Base-by-base conservation (phyloP, 345 rosid genomes). In the Boechera divaricarpa region DNA sequence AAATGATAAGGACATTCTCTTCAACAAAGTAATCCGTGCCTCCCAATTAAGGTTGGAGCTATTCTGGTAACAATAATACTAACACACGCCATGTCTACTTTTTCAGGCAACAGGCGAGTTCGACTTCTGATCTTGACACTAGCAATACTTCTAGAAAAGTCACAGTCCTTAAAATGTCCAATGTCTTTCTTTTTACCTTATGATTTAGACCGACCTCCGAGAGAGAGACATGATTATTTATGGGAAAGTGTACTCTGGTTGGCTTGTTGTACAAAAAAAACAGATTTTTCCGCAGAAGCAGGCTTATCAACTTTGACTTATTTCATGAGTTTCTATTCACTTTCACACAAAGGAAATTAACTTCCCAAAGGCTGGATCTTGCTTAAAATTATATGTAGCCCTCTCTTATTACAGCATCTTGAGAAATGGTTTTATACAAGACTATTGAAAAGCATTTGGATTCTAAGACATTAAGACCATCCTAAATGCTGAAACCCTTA, bases 21-120 rank as follows among this genome's bases (percentile, higher is more conserved):
- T 95, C 79, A 95, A 44, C 79, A 95, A 92, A 94, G 99, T 94
- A 70, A 47, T 45, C 0, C 45, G 5, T 10, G 10, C 36, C 54
- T 26, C 45, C 41, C 38, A 63, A 8, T 6, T 18, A 48, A 35
- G 11, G 8, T 42, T 48, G 39, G 36, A 64, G 69, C 72, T 79
- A 47, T 42, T 64, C 58, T 75, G 52, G 67, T 61, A 51, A 41
- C 5, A 0, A 39, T 48, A 24, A n/a, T 31, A 48, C 54, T 67
- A 63, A 55, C 57, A 58, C 44, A 2, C 56, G 9, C 51, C 38
- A 10, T 51, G 39, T 59, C 38, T 76, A 52, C 52, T 41, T 80
- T 59, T 83, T 64, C 91, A 94, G 98, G 98, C 98, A 57, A 81
- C 85, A 12, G 98, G 98, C 57, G 98, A 94, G 80, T 94, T 94